Conservation (phyloP, 2,329 filamentous ascomycete genomes). For the Beauveria brongniartii region DNA sequence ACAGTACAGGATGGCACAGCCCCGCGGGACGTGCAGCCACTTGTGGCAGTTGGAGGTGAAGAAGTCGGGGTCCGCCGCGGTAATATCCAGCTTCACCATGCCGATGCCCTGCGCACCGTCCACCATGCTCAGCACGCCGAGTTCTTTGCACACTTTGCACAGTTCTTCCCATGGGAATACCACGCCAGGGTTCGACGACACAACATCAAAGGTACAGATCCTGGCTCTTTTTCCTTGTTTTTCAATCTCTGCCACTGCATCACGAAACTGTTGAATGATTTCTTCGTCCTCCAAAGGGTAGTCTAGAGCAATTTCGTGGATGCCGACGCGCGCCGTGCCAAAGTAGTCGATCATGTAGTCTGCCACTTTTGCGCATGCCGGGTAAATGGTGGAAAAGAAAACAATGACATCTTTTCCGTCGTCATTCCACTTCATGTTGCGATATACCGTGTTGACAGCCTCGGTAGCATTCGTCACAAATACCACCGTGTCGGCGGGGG, state of each 20-base stretch:
- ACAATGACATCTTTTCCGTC: conserved; percentile 72
- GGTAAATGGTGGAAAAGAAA: conserved; percentile 73
- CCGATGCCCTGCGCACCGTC: conserved; percentile 84
- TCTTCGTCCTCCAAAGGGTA: conserved; percentile 66
- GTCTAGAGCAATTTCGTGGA: conserved; percentile 48
- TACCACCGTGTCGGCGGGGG: conserved; percentile 57
- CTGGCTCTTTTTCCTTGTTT: conserved; percentile 53
- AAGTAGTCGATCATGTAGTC: conserved; percentile 63
- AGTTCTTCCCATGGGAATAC: conserved; percentile 70
- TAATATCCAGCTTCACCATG: conserved; percentile 64
- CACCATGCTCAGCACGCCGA: conserved; percentile 63
- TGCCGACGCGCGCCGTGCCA: conserved; percentile 29
- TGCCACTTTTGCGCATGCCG: conserved; percentile 66
- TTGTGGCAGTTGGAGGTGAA: conserved; percentile 84
- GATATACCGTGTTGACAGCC: conserved; percentile 70
- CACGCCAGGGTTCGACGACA: conserved; percentile 71
- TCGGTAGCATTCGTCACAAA: conserved; percentile 77
- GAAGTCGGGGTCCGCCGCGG: conserved; percentile 67
- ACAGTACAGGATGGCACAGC: conserved; percentile 74
- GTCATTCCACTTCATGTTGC: conserved; percentile 58
- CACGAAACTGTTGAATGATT: conserved; percentile 53
- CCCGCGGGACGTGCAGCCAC: conserved; percentile 73
- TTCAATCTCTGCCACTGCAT: conserved; percentile 45
- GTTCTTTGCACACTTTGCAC: conserved; percentile 53
- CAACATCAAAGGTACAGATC: conserved; percentile 65